Evolutionary conservation across 2,329 filamentous ascomycete species (phyloP), one percentile per base, ranked within the genome.

Genomic region (Lomentospora prolificans): DNA sequence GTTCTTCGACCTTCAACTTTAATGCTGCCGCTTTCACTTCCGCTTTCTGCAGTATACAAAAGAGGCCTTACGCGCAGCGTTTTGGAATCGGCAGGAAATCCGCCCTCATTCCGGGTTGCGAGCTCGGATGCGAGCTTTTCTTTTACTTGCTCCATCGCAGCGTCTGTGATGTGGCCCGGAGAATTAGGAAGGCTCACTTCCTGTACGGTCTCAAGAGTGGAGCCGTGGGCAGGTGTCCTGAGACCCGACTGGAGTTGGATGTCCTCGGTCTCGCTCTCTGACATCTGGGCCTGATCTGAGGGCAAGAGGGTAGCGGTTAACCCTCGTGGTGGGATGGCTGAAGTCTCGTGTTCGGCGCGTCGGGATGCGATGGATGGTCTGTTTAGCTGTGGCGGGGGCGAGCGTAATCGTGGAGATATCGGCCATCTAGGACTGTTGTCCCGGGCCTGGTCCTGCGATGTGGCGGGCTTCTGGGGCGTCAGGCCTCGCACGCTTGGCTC

Each of bases 151-250:
- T 81, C 79, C 53, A 79, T 62, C 24, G 72, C 72, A 14, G 73
- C 69, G 58, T 76, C 74, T 58, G 72, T 63, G 30, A 66, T 67
- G 52, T 71, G 72, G 63, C 69, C 75, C 64, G 89, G 87, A 1
- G 87, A 88, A 52, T 82, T 84, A 46, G 86, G 84, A 58, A 89
- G 81, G 71, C 89, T 94, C 55, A 87, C 85, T 75, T 96, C 92
- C 67, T 96, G 87, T 14, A 97, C 92, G 0, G 94, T 96, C 71
- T 95, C 92, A 57, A 96, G 73, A 51, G 81, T 82, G 51, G 85
- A 82, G 54, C 78, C 75, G 58, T 78, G 80, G 31, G 75, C 78
- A 22, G 83, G 81, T 17, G 83, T 82, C 65, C 78, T 74, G 71
- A 81, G 73, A 52, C 81, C 82, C 19, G 79, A 71, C 48, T 70